phyloP scores from a whole-genome alignment of 1,284 basidiomycete species.

The Erythrobasidium hasegawianum region DNA sequence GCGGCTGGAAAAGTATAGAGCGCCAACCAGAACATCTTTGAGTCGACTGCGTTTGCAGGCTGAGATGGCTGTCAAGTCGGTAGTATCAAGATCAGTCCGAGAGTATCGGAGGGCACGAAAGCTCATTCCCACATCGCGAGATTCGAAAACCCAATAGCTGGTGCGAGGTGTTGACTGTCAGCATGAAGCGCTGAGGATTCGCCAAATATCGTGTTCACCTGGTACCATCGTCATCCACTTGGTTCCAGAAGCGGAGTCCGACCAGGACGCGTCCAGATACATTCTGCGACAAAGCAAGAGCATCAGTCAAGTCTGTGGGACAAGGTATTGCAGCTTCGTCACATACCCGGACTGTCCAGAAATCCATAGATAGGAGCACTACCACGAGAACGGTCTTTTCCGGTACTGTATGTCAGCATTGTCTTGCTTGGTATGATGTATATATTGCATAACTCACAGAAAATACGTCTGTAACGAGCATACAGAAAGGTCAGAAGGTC shows the following conservation, averaged over 20 bases:
- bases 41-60: slow-evolving; percentile 83
- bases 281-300: slow-evolving; percentile 58
- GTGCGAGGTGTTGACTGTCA: neutral
- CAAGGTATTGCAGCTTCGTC: neutral
- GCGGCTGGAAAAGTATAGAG: slow-evolving; percentile 64
- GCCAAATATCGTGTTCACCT: slow-evolving; percentile 60
- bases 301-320: neutral
- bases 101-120: neutral
- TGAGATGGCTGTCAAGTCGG: slow-evolving; percentile 79
- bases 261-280: slow-evolving; percentile 86
- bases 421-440: neutral
- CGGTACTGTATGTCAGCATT: neutral
- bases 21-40: slow-evolving; percentile 86
- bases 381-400: slow-evolving; percentile 81
- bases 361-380: slow-evolving; percentile 85
- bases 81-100: neutral
- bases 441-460: slow-evolving; percentile 30
- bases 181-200: neutral
- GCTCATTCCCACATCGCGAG: slow-evolving; percentile 66
- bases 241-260: slow-evolving; percentile 92
- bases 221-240: slow-evolving; percentile 92
- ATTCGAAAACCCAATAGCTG: slow-evolving; percentile 39
- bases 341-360: slow-evolving; percentile 86
- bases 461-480: slow-evolving; percentile 32
- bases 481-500: neutral